Evolutionary conservation across 164 flowering plant species (phyloP).

Genomic region (Piper betle): DNA sequence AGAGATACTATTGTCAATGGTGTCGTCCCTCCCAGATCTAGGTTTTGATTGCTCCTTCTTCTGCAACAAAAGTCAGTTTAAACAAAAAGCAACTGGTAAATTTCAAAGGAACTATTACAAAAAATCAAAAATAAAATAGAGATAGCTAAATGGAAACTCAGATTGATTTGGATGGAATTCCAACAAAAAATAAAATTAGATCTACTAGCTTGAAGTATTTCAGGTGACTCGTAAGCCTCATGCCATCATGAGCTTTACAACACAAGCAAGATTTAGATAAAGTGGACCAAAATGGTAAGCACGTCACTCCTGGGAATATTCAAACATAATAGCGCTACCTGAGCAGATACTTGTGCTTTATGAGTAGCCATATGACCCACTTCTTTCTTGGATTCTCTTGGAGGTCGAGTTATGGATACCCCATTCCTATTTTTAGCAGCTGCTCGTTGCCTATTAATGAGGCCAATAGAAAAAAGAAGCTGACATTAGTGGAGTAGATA

Average conservation of each 20-base stretch:
- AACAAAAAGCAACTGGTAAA: neutral
- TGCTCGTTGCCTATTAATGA: constrained; percentile 36
- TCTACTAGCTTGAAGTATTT: too few relatives aligned
- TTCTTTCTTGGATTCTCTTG: constrained; percentile 35
- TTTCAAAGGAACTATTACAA: neutral
- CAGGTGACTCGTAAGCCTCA: neutral
- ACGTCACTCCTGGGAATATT: neutral
- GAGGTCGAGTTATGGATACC: constrained; percentile 18
- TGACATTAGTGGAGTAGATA: neutral
- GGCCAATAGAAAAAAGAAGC: neutral
- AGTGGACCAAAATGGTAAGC: neutral
- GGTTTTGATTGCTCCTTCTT: constrained; percentile 37
- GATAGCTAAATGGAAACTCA: neutral
- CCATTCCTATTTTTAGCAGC: constrained; percentile 28
- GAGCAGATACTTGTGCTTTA: constrained; percentile 38
- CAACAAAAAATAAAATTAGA: neutral
- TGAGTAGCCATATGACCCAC: constrained; percentile 63
- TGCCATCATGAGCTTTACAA: neutral
- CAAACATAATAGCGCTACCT: constrained; percentile 17
- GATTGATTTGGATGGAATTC: neutral
- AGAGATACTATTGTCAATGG: too few relatives aligned
- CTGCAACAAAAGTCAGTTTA: constrained; percentile 14
- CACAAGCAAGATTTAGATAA: too few relatives aligned
- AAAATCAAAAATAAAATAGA: neutral
- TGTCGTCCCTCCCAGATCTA: constrained; percentile 37